Base-by-base conservation (phyloP, 225 moss, liverwort and hornwort genomes). In the Physcomitrellopsis africana region DNA sequence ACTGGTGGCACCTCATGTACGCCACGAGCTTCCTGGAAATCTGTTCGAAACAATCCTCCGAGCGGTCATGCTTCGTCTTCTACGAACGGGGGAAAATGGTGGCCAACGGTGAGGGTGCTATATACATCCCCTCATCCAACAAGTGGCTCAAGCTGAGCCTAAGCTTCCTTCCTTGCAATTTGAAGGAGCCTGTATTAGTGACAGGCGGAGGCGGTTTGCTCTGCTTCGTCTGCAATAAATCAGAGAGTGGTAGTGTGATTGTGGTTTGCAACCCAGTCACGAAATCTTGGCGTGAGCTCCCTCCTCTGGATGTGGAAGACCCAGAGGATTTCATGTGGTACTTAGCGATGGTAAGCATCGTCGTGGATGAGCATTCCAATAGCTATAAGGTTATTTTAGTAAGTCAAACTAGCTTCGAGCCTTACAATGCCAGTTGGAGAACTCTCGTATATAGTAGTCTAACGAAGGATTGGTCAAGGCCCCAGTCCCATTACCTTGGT, bases 1-100 rank as follows among this genome's bases (percentile, higher is more conserved):
- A 71, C 70, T 71, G 70, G 70, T 71, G 70, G 70, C 70, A 71
- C 70, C 70, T 71, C 43, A 71, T 71, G 70, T 71, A 71, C 58
- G 57, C 70, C 14, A 71, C 70, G 4, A 71, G 70, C 52, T 71
- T 71, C 58, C 58, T 71, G 11, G 70, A 71, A 22, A 57, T 71
- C 46, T 71, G 70, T 45, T 16, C 70, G 17, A 71, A 71, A 44
- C 53, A 18, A 43, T 11, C 29, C 11, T 71, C 70, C 12, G 70
- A 71, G 70, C 70, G 70, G 1, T 71, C 70, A 59, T 71, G 70
- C 45, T 71, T 71, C 5, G 70, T 71, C 8, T 71, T 71, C 70
- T 71, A 71, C 45, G 70, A 71, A 15, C 43, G 70, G 58, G 70
- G 70, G 57, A 71, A 71, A 19, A 58, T 71, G 58, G 70, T 71